phyloP scores from a whole-genome alignment of 1,284 basidiomycete genomes.

The Ceratorhiza oryzae-sativae region DNA sequence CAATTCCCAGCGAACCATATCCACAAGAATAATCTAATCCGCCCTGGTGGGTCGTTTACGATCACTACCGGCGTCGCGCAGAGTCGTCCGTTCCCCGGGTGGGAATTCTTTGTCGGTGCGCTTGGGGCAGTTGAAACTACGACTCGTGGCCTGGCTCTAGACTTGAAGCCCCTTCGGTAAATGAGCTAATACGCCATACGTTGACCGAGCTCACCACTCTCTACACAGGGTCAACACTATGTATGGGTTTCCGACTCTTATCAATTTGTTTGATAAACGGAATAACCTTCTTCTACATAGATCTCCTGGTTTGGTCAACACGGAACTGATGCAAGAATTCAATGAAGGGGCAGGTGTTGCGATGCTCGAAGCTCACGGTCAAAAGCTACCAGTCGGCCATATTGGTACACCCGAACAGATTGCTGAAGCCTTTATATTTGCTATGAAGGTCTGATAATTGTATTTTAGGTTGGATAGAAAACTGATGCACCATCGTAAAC shows the following conservation, averaged over 20 bases:
- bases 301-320: conserved; percentile 7
- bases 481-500: neutral
- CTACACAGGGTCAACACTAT: conserved; percentile 2
- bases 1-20: neutral
- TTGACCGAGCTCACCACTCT: neutral
- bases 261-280: neutral
- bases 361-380: neutral
- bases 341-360: neutral
- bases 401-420: neutral
- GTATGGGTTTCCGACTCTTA: neutral
- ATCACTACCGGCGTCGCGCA: neutral
- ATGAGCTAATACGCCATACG: neutral
- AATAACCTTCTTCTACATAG: too few species aligned
- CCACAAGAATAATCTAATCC: conserved; percentile 5
- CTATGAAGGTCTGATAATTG: conserved; percentile 16
- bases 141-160: conserved; percentile 4
- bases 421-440: conserved; percentile 34
- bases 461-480: neutral
- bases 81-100: neutral
- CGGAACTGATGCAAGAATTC: neutral
- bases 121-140: conserved; percentile 4
- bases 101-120: neutral
- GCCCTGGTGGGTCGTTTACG: conserved; percentile 15
- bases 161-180: conserved; percentile 20
- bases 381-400: conserved; percentile 14